A percentile compares a stretch with the other conserved stretches of the same genome.
These are phyloP conservation scores for Galeopsis tetrahit DNA, from an alignment of 257 asterid genomes.

Conservation along the genomic window DNA sequence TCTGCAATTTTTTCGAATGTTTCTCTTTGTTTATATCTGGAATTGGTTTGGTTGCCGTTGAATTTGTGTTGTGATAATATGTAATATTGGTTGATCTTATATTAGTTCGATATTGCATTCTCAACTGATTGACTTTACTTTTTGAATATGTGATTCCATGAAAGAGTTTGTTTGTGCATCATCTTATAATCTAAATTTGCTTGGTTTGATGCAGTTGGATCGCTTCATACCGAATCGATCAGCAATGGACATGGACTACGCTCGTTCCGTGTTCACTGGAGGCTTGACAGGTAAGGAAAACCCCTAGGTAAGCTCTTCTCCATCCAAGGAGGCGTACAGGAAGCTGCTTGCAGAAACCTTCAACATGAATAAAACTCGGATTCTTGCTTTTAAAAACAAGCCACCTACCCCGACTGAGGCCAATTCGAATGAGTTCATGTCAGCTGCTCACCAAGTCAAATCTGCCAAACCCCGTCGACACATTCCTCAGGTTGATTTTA, in stretches of 20 bases:
- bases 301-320: slow-evolving; percentile 58
- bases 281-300: slow-evolving; percentile 79
- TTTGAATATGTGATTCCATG: neutral
- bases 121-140: neutral
- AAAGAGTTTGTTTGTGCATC: neutral
- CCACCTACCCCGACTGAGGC: too few relatives aligned
- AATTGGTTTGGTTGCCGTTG: neutral
- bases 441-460: too few relatives aligned
- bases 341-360: too few relatives aligned
- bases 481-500: neutral
- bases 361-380: too few relatives aligned
- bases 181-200: neutral
- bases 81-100: neutral
- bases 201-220: slow-evolving; percentile 15
- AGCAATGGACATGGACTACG: too few relatives aligned
- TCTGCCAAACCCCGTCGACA: too few relatives aligned
- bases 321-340: slow-evolving; percentile 13
- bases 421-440: too few relatives aligned
- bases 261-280: slow-evolving; percentile 37
- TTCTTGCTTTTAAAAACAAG: too few relatives aligned
- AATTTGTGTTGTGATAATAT: neutral
- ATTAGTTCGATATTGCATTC: neutral
- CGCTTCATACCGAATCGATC: too few relatives aligned
- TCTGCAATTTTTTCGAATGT: too few relatives aligned
- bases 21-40: too few relatives aligned